Evolutionary conservation across 2,329 filamentous ascomycete species (phyloP).

Genomic region (Purpureocillium takamizusanense): DNA sequence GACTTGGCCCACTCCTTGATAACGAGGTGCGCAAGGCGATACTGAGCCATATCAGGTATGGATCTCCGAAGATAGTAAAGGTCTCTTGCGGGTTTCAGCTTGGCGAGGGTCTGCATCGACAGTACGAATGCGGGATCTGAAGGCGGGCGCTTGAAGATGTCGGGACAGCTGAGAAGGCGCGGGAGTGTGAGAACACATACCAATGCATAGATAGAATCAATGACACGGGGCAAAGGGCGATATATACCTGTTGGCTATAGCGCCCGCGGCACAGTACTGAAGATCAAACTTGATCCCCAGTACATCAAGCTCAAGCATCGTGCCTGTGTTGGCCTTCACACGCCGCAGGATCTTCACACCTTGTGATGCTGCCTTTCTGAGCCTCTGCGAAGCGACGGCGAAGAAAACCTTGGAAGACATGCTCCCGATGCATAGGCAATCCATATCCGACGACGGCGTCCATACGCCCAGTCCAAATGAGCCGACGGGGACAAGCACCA

Average conservation of each 20-base stretch:
- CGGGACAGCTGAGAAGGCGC: conserved; percentile 29
- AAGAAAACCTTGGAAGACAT: conserved; percentile 56
- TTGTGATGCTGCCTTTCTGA: conserved; percentile 34
- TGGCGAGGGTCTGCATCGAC: conserved; percentile 45
- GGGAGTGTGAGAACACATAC: neutral
- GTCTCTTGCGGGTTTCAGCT: conserved; percentile 57
- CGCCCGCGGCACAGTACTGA: conserved; percentile 54
- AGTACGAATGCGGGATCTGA: conserved; percentile 47
- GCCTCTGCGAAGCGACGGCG: conserved; percentile 42
- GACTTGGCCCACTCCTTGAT: conserved; percentile 54
- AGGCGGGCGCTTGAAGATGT: conserved; percentile 35
- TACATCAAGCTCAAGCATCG: conserved; percentile 56
- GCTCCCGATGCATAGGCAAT: conserved; percentile 56
- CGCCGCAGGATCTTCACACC: conserved; percentile 44
- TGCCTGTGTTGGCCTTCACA: conserved; percentile 49
- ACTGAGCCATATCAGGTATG: conserved; percentile 48
- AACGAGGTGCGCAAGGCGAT: conserved; percentile 48
- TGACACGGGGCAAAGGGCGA: too few species aligned
- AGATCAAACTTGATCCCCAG: conserved; percentile 50
- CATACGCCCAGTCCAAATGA: conserved; percentile 57
- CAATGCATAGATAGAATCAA: too few species aligned
- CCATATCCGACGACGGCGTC: conserved; percentile 51
- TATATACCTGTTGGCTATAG: conserved; percentile 40
- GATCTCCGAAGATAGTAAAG: conserved; percentile 50
- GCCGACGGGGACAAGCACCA: conserved; percentile 53